Base-by-base conservation (phyloP, 768 basidiomycete genomes). In the Hericium alpestre region DNA sequence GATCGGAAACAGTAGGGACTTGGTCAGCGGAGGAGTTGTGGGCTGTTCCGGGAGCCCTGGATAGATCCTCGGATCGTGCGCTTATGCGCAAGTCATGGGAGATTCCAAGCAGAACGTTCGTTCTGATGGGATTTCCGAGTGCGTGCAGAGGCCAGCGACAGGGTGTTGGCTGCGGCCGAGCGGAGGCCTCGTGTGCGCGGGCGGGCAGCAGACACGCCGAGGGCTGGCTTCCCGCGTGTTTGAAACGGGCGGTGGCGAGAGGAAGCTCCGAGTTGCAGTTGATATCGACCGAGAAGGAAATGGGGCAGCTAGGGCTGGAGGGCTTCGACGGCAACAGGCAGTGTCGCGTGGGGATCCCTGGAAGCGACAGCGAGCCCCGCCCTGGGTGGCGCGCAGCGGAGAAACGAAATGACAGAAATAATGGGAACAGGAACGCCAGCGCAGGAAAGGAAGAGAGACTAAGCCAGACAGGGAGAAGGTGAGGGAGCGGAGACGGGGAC, bases 61-160 rank as follows among this genome's bases (percentile, higher is more conserved):
- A 60, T 39, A 55, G 49, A 52, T 27, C 22, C 46, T 57, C 59
- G 15, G 58, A 61, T 53, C 51, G 32, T 51, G 43, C 43, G 27
- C 40, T 55, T 51, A 43, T 27, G 56, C 59, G 56, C 39, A 54
- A 20, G 56, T 60, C 43, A 60, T 55, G 59, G 50, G 49, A 57
- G 56, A 15, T 62, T 62, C 61, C 39, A 53, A 56, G 50, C 40
- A 51, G 58, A 60, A 59, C n/a, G 56, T 60, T 57, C 54, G 57
- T 27, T 47, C 56, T 52, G 61, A 60, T 57, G 55, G 50, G 61
- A 54, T n/a, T 46, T n/a, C 20, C 32, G 32, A 32, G 43, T 20
- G 43, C 43, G 43, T 18, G 43, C n/a, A 46, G 43, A 46, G 43
- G 43, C 32, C 2, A 46, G 43, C 15, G 16, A n/a, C 43, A 46